A percentile compares a stretch with the other conserved stretches of the same genome.
Evolutionary conservation across 208 protist species (phyloP).

Genomic region (Trichomonas gallinae): DNA sequence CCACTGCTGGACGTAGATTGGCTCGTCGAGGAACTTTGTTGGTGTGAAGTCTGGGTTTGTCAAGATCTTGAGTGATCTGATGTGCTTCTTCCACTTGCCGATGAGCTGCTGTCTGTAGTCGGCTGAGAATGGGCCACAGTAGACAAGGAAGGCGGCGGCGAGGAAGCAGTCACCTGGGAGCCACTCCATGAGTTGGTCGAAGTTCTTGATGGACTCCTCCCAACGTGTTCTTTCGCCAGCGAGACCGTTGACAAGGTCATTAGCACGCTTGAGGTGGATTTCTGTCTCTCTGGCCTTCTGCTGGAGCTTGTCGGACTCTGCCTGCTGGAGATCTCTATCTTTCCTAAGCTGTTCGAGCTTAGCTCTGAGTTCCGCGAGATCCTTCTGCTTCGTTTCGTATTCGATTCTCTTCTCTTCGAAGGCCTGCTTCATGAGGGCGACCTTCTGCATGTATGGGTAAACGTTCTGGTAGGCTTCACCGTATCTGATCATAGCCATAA

Average conservation of each 20-base stretch:
- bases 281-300: constrained; percentile 71
- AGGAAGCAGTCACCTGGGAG: constrained; percentile 83
- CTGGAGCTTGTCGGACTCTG: background rate
- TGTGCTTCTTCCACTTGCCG: constrained; percentile 63
- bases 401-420: constrained; percentile 7
- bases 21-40: constrained; percentile 73
- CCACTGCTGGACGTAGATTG: constrained; percentile 84
- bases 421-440: constrained; percentile 39
- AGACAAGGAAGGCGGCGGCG: constrained; percentile 82
- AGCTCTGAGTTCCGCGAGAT: constrained; percentile 41
- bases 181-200: constrained; percentile 64
- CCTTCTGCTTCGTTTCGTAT: constrained; percentile 30
- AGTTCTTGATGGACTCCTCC: constrained; percentile 69
- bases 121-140: constrained; percentile 81
- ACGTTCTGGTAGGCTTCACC: constrained; percentile 82
- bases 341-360: background rate
- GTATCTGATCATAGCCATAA: constrained; percentile 87
- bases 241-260: constrained; percentile 83
- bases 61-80: constrained; percentile 36
- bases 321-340: background rate
- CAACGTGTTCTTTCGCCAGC: constrained; percentile 83
- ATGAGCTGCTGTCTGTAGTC: constrained; percentile 73
- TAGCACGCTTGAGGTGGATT: constrained; percentile 79
- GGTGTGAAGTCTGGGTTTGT: constrained; percentile 60
- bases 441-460: constrained; percentile 57